A percentile compares a stretch with the other conserved stretches of the same genome.
Conservation (phyloP, 2,329 filamentous ascomycete species). For the Chaetomium olivaceum region DNA sequence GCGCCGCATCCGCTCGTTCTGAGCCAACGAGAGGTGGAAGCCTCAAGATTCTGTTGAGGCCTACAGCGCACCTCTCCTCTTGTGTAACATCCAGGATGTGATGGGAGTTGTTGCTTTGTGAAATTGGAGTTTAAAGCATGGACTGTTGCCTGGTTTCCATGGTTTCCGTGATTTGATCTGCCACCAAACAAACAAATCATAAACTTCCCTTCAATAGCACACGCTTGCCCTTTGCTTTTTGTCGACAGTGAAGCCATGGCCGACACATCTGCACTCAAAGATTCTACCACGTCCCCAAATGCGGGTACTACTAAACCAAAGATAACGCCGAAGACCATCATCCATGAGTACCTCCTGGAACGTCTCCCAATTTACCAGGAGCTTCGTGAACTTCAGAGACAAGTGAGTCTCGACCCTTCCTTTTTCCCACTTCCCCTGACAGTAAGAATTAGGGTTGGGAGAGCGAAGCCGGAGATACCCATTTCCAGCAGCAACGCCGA, state of each 20-base stretch:
- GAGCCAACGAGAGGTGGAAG: not conserved
- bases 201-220: not conserved
- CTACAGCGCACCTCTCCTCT: not conserved
- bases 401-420: not conserved
- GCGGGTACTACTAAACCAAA: not conserved
- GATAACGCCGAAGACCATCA: not conserved
- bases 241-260: not conserved
- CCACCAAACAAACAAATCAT: not conserved
- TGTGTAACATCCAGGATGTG: not conserved
- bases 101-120: not conserved
- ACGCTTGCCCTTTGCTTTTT: too few relatives aligned
- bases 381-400: constrained; percentile 12
- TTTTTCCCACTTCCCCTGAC: not conserved
- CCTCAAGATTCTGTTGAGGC: not conserved
- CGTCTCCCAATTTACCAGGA: constrained; percentile 7
- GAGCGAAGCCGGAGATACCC: constrained; percentile 44
- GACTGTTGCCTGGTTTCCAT: not conserved
- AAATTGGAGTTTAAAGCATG: not conserved
- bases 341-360: constrained; percentile 9
- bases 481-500: constrained; percentile 45
- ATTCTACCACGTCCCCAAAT: not conserved
- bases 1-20: not conserved
- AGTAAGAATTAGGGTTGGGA: constrained; percentile 44
- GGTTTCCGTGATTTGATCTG: not conserved
- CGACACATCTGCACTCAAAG: not conserved